Evolutionary conservation across 73 alveolate genomes (phyloP).

Genomic region (Durusdinium trenchii): DNA sequence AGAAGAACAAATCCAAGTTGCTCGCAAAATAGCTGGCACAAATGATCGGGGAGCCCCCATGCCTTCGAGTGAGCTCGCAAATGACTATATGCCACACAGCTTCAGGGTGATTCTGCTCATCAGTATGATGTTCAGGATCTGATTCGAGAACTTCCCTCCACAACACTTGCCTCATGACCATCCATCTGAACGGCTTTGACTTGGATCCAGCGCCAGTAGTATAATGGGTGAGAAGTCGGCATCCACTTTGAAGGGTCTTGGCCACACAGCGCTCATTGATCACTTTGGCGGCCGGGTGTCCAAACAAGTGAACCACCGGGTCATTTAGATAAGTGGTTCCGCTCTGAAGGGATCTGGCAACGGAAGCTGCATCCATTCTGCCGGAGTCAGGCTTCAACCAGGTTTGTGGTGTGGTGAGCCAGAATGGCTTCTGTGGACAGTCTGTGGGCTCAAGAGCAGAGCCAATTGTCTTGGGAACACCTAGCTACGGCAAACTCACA

Average conservation of each 20-base stretch:
- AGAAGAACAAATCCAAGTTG: neutral
- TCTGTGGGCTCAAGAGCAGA: too few relatives aligned
- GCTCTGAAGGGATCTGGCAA: slow-evolving; percentile 27
- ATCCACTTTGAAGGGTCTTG: neutral
- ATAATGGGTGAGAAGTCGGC: slow-evolving; percentile 28
- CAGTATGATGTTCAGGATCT: neutral
- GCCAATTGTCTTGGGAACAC: too few relatives aligned
- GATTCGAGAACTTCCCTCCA: neutral
- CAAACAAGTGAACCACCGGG: slow-evolving; percentile 26
- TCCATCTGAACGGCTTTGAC: slow-evolving; percentile 46
- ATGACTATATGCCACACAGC: slow-evolving; percentile 47
- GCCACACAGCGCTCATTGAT: neutral
- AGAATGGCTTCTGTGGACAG: too few relatives aligned
- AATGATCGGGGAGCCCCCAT: neutral
- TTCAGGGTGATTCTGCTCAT: neutral
- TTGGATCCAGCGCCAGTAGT: slow-evolving; percentile 20
- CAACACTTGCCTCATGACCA: slow-evolving; percentile 28
- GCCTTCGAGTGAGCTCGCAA: neutral
- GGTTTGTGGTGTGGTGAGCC: too few relatives aligned
- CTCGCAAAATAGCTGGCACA: slow-evolving; percentile 17
- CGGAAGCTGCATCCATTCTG: too few relatives aligned
- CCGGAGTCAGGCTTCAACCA: too few relatives aligned
- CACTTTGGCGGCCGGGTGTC: slow-evolving; percentile 37
- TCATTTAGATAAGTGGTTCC: slow-evolving; percentile 38
- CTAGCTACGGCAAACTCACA: neutral